Conservation (phyloP, 805 yeast genomes). For the Ogataea ramenticola region DNA sequence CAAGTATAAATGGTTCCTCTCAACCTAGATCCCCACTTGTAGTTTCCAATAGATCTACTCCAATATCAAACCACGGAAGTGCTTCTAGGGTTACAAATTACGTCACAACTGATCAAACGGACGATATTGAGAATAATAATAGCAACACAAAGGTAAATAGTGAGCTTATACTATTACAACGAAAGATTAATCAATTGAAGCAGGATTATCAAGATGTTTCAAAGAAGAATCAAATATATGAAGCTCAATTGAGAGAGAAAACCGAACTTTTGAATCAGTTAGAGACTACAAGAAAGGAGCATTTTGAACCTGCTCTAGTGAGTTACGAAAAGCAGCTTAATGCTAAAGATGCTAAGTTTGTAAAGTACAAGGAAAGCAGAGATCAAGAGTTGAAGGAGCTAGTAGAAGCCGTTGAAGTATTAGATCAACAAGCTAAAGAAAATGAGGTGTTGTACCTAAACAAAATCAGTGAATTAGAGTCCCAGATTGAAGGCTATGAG, state of each 20-base stretch:
- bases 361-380: conserved; percentile 38
- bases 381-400: conserved; percentile 53
- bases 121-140: not conserved
- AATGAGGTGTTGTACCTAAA: conserved; percentile 41
- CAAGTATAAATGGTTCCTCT: too few relatives aligned
- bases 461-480: conserved; percentile 33
- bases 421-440: conserved; percentile 49
- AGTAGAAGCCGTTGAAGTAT: conserved; percentile 47
- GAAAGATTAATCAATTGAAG: conserved; percentile 4
- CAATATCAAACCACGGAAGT: not conserved
- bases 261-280: conserved; percentile 39
- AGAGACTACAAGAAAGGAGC: conserved; percentile 38
- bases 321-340: conserved; percentile 37
- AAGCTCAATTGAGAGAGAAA: conserved; percentile 34
- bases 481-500: not conserved
- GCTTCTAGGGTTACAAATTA: not conserved
- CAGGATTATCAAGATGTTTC: conserved; percentile 5
- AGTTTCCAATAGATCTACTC: not conserved
- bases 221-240: conserved; percentile 8
- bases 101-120: not conserved
- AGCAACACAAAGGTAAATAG: too few relatives aligned
- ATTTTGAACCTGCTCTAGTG: conserved; percentile 36
- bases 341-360: conserved; percentile 38
- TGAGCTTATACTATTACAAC: not conserved
- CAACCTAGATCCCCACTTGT: not conserved